These are phyloP conservation scores for Cercophora sp. DNA, from an alignment of 495 filamentous ascomycete genomes.

Conservation along the genomic window DNA sequence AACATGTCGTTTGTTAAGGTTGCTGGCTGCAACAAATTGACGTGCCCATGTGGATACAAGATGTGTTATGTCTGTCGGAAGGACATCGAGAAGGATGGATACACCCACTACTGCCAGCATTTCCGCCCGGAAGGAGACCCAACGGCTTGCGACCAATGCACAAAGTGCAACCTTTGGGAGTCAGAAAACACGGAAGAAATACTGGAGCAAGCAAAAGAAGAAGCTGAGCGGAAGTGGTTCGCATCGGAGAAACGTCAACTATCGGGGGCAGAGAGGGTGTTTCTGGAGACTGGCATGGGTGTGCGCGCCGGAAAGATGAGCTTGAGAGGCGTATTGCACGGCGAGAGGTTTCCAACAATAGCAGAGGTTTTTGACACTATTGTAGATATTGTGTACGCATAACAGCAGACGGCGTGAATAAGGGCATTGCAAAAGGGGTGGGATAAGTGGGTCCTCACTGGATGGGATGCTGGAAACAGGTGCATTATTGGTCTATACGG, in stretches of 20 bases:
- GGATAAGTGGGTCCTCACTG: too few species aligned
- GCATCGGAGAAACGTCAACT: constrained; percentile 57
- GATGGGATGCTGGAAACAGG: too few species aligned
- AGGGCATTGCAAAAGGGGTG: too few species aligned
- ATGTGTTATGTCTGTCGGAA: constrained; percentile 93
- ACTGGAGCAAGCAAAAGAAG: constrained; percentile 67
- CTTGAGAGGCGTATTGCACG: constrained; percentile 23
- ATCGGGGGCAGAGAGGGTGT: constrained; percentile 44
- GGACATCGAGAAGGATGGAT: constrained; percentile 60
- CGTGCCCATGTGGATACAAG: constrained; percentile 93
- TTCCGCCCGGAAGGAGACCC: constrained; percentile 73
- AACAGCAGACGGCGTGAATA: too few species aligned
- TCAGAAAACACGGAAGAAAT: constrained; percentile 79
- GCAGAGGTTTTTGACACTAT: constrained; percentile 43
- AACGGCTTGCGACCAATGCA: constrained; percentile 69
- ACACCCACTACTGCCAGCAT: constrained; percentile 92
- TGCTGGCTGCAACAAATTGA: constrained; percentile 92
- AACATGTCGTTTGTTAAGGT: constrained; percentile 86
- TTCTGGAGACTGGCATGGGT: constrained; percentile 40
- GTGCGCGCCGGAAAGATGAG: constrained; percentile 19
- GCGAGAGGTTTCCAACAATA: constrained; percentile 36
- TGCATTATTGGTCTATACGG: too few species aligned
- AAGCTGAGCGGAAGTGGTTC: constrained; percentile 79
- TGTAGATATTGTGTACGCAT: constrained; percentile 40
- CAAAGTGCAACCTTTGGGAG: constrained; percentile 85